Evolutionary conservation across 1,139 yeast genomes (phyloP), one percentile per base, ranked within the genome.

Genomic region (Sugiyamaella grinbergsii): DNA sequence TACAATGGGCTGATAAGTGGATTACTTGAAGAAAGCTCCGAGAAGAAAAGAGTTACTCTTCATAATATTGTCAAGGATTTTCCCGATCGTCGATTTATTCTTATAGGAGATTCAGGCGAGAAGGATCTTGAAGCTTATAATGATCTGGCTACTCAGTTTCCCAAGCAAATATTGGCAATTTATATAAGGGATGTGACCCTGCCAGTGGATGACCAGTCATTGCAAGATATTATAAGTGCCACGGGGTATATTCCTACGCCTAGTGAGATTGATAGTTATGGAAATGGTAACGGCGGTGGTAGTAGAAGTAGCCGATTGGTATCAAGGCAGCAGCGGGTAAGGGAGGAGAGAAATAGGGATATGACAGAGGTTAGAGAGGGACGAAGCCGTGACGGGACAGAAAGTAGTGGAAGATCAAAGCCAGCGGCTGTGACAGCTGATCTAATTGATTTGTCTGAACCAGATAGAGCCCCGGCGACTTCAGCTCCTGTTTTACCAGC

Each of bases 21-120:
- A 3, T 72, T 94, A 24, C 80, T 90, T 75, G 95, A 91, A 61
- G 95, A 97, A 0, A 83, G 94, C 1, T 82, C 85, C 1, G 89
- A 89, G 49, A 78, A 95, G 51, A 94, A 94, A 68, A 77, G 80
- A 52, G 75, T 77, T 11, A 78, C 89, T 0, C 74, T 94, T 47
- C 72, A 76, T 42, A 76, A 79, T 53, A 78, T 93, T n/a, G 60
- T 89, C 24, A 67, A 69, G 1, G 96, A 91, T 62, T 91, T 89
- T 63, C 91, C 95, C 0, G 58, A 79, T 1, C 82, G 91, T 58
- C 81, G 79, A 61, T 93, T 93, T 64, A 75, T 93, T 18, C 74
- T 95, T 51, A 77, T 93, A 22, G 99, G 99, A 18, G 99, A 94
- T 66, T 85, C 97, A 1, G 98, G 98, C 1, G 98, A 94, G 65